Base-by-base conservation (phyloP, 306 rosid species). In the Myrica gale region DNA sequence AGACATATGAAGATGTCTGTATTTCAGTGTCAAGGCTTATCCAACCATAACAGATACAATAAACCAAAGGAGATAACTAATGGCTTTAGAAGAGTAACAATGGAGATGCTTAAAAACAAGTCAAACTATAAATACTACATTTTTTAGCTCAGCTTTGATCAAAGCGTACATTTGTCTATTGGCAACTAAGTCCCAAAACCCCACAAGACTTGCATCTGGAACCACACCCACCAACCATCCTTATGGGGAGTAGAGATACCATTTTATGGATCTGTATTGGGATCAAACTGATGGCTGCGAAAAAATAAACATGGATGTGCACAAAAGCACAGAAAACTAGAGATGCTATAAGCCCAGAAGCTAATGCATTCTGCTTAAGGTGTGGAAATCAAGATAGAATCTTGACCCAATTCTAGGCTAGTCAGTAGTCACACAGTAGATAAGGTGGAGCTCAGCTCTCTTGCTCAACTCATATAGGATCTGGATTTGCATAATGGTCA, bases 51-150 rank as follows among this genome's bases (percentile, higher is more conserved):
- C 19, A 53, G 16, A 16, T 11, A 77, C 56, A 56, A 53, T 73
- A 75, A 23, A 66, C 75, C 52, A 17, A 54, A 57, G 5, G 53
- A 68, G n/a, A 12, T n/a, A 63, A 7, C 19, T 37, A 62, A 54
- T 54, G 60, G 11, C n/a, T 54, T 21, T 7, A 54, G 60, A 19
- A n/a, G n/a, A 54, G 12, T 17, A n/a, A 6, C 7, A 17, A 16
- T 54, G 19, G 20, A 16, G 10, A 54, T 54, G 20, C 2, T 16
- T 7, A 17, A 54, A 53, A 53, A 17, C 0, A 53, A 17, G 9
- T 7, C 9, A n/a, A 54, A 54, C 60, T 1, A 54, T 8, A 7
- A n/a, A 54, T 54, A 54, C 60, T 54, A 54, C 26, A 32, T 32
- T 32, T 32, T 32, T 32, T 32, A 32, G 37, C 3, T 32, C 37